phyloP scores from a whole-genome alignment of 2,329 filamentous ascomycete genomes.

The Exophiala sp. region DNA sequence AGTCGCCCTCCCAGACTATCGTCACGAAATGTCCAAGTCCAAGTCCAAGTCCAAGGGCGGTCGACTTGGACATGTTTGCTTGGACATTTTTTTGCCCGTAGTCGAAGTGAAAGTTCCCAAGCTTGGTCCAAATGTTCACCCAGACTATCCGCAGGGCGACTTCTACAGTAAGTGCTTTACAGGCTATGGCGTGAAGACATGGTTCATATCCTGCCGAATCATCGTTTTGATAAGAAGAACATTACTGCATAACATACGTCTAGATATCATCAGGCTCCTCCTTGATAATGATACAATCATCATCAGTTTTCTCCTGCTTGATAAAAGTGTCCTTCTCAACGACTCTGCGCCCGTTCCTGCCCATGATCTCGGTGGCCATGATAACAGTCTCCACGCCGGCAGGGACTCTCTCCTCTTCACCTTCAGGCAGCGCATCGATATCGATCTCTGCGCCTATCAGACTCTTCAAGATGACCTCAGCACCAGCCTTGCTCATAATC shows the following conservation, averaged over 20 bases:
- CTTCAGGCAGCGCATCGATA: slow-evolving; percentile 80
- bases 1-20: too few species aligned
- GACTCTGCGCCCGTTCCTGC: slow-evolving; percentile 30
- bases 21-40: too few species aligned
- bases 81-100: too few species aligned
- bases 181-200: too few species aligned
- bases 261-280: slow-evolving; percentile 26
- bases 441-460: slow-evolving; percentile 75
- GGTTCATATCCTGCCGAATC: too few species aligned
- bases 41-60: too few species aligned
- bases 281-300: slow-evolving; percentile 29
- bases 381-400: slow-evolving; percentile 80
- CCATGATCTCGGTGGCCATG: slow-evolving; percentile 62
- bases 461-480: slow-evolving; percentile 73
- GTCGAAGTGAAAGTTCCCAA: too few species aligned
- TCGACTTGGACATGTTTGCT: too few species aligned
- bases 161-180: too few species aligned
- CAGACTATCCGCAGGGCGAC: too few species aligned
- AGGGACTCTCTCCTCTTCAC: slow-evolving; percentile 64
- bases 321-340: slow-evolving; percentile 27
- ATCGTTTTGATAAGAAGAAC: too few species aligned
- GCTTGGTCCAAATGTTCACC: too few species aligned
- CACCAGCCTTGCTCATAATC: slow-evolving; percentile 90
- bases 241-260: not conserved
- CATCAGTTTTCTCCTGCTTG: slow-evolving; percentile 26